phyloP scores from a whole-genome alignment of 1,139 yeast species.

The Meyerozyma athensensis region DNA sequence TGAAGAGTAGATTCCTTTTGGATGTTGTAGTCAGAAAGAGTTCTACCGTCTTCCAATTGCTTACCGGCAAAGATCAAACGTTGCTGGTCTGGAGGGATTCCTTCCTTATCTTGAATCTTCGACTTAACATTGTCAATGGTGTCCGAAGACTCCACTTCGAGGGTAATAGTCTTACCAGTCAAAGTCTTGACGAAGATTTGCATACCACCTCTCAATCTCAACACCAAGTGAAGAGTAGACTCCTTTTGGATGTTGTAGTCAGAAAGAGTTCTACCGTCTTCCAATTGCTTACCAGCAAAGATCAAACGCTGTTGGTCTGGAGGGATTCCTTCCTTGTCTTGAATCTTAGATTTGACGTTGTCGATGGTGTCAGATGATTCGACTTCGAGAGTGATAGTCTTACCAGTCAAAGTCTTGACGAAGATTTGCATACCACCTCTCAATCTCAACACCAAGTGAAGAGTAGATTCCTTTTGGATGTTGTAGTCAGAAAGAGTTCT shows the following conservation, averaged over 20 bases:
- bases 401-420: conserved; percentile 61
- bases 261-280: conserved; percentile 63
- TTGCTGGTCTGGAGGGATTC: conserved; percentile 99
- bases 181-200: conserved; percentile 14
- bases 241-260: conserved; percentile 66
- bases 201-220: conserved; percentile 28
- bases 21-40: conserved; percentile 27
- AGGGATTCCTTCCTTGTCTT: conserved; percentile 52
- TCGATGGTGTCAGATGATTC: conserved; percentile 73
- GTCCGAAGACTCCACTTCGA: conserved; percentile 52
- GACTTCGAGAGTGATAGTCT: conserved; percentile 66
- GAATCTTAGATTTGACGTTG: conserved; percentile 53
- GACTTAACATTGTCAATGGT: conserved; percentile 99
- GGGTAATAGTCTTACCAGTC: conserved; percentile 15
- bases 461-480: conserved; percentile 90
- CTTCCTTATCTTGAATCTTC: conserved; percentile 99
- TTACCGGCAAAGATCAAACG: conserved; percentile 99
- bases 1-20: conserved; percentile 71
- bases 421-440: conserved; percentile 21
- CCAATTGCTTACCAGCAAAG: conserved; percentile 58
- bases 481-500: conserved; percentile 90
- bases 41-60: conserved; percentile 94
- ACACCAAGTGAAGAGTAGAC: conserved; percentile 41
- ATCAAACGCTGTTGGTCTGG: conserved; percentile 53
- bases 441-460: conserved; percentile 62